These are phyloP conservation scores for Fistulinella cinereoalba DNA, from an alignment of 1,284 basidiomycete genomes.

Conservation along the genomic window DNA sequence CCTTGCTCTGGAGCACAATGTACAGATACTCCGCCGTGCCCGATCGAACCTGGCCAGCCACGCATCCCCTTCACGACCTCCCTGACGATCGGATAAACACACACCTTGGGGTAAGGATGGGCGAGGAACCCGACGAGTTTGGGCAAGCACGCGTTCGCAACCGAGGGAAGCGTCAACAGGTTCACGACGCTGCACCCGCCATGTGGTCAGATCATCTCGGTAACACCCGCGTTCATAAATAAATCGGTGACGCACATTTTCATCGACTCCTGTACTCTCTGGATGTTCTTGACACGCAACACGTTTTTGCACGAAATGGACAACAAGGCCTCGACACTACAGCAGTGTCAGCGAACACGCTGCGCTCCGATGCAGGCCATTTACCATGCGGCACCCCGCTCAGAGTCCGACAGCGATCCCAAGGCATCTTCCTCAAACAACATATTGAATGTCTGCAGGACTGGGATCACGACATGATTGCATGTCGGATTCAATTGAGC, in stretches of 20 bases:
- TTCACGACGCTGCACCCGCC: slow-evolving; percentile 52
- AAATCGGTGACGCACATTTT: slow-evolving; percentile 60
- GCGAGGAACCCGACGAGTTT: slow-evolving; percentile 59
- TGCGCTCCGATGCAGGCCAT: slow-evolving; percentile 25
- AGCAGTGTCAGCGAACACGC: slow-evolving; percentile 24
- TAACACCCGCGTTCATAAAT: slow-evolving; percentile 14
- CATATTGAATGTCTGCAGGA: slow-evolving; percentile 71
- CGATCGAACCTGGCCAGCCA: slow-evolving; percentile 59
- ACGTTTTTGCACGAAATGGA: slow-evolving; percentile 58
- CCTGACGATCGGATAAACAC: slow-evolving; percentile 22
- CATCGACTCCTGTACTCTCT: slow-evolving; percentile 75
- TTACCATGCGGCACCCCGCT: slow-evolving; percentile 51
- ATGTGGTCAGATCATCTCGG: slow-evolving; percentile 14
- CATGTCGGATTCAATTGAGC: slow-evolving; percentile 52
- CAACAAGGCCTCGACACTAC: slow-evolving; percentile 44
- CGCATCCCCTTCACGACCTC: slow-evolving; percentile 6
- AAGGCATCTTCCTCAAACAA: slow-evolving; percentile 67
- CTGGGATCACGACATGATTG: slow-evolving; percentile 75
- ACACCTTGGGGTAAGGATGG: slow-evolving; percentile 78
- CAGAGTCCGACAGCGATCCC: slow-evolving; percentile 41
- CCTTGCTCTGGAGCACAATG: slow-evolving; percentile 64
- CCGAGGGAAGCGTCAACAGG: slow-evolving; percentile 50
- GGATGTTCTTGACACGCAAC: slow-evolving; percentile 70
- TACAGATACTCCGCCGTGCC: slow-evolving; percentile 82
- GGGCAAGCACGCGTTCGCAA: slow-evolving; percentile 45